Evolutionary conservation across 2,329 filamentous ascomycete genomes (phyloP), one percentile per base, ranked within the genome.

Genomic region (Monosporascus cannonballus): DNA sequence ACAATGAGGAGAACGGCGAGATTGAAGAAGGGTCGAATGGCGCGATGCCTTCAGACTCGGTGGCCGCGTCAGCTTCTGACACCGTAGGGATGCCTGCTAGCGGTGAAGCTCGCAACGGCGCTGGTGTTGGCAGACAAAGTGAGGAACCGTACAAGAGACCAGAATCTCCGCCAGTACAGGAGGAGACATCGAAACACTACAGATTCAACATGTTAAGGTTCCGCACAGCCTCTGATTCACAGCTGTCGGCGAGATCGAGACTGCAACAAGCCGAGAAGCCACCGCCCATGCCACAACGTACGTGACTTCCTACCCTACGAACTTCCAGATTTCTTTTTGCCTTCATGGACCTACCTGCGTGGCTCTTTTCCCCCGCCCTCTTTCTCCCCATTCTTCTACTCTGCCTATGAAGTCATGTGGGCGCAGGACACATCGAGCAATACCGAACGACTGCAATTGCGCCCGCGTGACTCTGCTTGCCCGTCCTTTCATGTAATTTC

Each of bases 151-250:
- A 61, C 45, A 60, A 60, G 57, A 71, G 76, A 37, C 73, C 77
- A 14, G 71, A 70, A 37, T 76, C 76, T 14, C 79, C 79, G 25
- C 74, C 77, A 15, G 67, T 78, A 51, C 78, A 82, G 60, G 79
- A 81, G 48, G 76, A 83, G 63, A 75, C 71, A 34, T 71, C 72
- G 36, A 84, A 79, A 62, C 78, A 83, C 61, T 79, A 77, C 54
- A 80, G 83, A 56, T 86, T 86, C 66, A 85, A 81, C 52, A 76
- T 96, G 70, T 76, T 96, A 72, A 86, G 87, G 65, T 91, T 94
- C 69, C 88, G 91, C 64, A 92, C 96, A 79, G 92, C 90, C 56
- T 96, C 92, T 8, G 93, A 97, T 72, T 88, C 91, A 49, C 91
- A 96, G 69, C 74, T 97, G 56, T 90, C 90, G 11, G 76, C 84